Base-by-base conservation (phyloP, 305 asterid genomes). In the Andrographis paniculata region DNA sequence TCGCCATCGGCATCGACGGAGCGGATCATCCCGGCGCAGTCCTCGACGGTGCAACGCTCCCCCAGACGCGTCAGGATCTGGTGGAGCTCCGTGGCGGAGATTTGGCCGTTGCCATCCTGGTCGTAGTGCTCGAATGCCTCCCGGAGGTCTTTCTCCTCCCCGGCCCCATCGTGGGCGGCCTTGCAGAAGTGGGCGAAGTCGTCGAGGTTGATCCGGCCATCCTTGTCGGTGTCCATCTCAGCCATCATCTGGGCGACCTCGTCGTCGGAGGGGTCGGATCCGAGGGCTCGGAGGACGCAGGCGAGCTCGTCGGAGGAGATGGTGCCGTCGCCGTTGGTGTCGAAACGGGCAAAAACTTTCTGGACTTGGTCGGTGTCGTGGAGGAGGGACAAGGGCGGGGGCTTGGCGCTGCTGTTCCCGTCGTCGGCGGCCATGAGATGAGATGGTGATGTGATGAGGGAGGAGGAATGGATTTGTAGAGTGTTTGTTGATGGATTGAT, bases 1-100 rank as follows among this genome's bases (percentile, higher is more conserved):
- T 75, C 82, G 15, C 76, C 78, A 42, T 71, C 78, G 12, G 31
- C 52, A 31, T 75, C 82, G 7, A 75, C 68, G 46, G 78, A 62
- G 17, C 58, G 53, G 52, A 75, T 75, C 78, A 75, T 75, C 52
- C 50, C 61, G 1, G 56, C 52, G 50, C 78, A 71, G 46, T 75
- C 82, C 43, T 62, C 60, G 14, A 71, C 59, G 17, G 78, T 55
- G 37, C 73, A 65, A 43, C 50, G 51, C 50, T 75, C 82, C 1
- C 76, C 82, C 7, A 75, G 63, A 18, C 67, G 51, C 20, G 42
- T 54, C 28, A 74, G 59, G 28, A 71, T 66, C 12, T 52, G 27
- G 60, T 71, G 76, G 65, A 74, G 61, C 58, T 71, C 82, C 15
- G 44, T 19, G 0, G 71, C 73, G 6, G 78, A 64, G 51, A 75